Conservation (phyloP, 2,329 filamentous ascomycete genomes). For the Cladophialophora chaetospira region DNA sequence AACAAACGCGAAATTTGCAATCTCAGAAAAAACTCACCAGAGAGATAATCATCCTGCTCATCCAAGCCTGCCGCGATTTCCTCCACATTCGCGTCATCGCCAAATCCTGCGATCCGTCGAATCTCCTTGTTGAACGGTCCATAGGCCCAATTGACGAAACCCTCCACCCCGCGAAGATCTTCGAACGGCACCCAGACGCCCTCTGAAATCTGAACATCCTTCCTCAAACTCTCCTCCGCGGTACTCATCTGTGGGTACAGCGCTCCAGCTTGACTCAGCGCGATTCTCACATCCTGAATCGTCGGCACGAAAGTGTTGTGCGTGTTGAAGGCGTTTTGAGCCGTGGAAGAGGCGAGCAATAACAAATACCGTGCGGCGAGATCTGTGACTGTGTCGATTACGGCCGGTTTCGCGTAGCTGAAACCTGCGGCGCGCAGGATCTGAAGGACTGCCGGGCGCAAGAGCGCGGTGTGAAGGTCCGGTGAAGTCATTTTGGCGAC, state of each 20-base stretch:
- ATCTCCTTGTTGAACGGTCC: slow-evolving; percentile 78
- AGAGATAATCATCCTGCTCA: slow-evolving; percentile 70
- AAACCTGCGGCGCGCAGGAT: slow-evolving; percentile 91
- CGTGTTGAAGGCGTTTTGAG: slow-evolving; percentile 69
- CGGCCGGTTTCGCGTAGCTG: slow-evolving; percentile 76
- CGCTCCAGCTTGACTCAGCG: slow-evolving; percentile 77
- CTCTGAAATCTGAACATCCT: slow-evolving; percentile 43
- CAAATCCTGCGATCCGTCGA: slow-evolving; percentile 74
- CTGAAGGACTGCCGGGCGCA: slow-evolving; percentile 85
- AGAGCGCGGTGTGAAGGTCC: slow-evolving; percentile 70
- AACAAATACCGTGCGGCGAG: slow-evolving; percentile 79
- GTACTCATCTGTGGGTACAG: slow-evolving; percentile 68
- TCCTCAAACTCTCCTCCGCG: slow-evolving; percentile 68
- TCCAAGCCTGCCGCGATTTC: slow-evolving; percentile 46
- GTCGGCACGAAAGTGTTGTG: slow-evolving; percentile 65
- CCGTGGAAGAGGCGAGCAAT: slow-evolving; percentile 71
- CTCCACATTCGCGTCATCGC: slow-evolving; percentile 54
- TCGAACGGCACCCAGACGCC: slow-evolving; percentile 49
- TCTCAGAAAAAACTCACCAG: slow-evolving; percentile 52
- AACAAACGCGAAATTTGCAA: not conserved
- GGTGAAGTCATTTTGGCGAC: slow-evolving; percentile 47
- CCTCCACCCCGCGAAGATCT: slow-evolving; percentile 74
- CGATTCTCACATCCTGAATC: slow-evolving; percentile 80
- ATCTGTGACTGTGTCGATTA: slow-evolving; percentile 85
- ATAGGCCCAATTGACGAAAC: slow-evolving; percentile 76